Evolutionary conservation across 331 rosid genomes (phyloP).

Genomic region (Telfairia occidentalis): DNA sequence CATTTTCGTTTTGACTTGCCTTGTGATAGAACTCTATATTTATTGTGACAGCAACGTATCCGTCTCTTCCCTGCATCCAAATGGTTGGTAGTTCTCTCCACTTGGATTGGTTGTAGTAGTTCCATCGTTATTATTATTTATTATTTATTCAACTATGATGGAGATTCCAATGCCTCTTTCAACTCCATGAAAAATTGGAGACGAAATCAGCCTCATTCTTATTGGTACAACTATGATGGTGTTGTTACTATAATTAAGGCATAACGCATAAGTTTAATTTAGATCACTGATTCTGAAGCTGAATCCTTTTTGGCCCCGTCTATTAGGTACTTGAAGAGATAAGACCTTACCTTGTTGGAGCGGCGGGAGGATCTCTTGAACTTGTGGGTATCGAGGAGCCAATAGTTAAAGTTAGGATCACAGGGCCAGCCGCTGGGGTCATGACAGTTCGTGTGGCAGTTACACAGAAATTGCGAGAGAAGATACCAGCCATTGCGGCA

Average conservation of each 20-base stretch:
- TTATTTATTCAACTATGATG: not conserved
- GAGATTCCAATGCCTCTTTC: not conserved
- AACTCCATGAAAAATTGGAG: not conserved
- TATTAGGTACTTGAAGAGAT: slow-evolving; percentile 81
- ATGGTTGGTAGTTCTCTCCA: not conserved
- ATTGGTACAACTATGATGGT: not conserved
- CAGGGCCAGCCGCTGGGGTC: slow-evolving; percentile 92
- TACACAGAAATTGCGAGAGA: slow-evolving; percentile 82
- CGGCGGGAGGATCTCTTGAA: slow-evolving; percentile 77
- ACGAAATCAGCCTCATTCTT: not conserved
- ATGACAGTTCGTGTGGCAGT: slow-evolving; percentile 92
- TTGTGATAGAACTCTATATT: not conserved
- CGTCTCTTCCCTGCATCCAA: not conserved
- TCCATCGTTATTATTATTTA: not conserved
- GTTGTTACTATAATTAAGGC: too few relatives aligned
- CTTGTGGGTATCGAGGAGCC: slow-evolving; percentile 78
- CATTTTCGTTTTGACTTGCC: not conserved
- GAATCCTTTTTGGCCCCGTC: not conserved
- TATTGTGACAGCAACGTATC: too few relatives aligned
- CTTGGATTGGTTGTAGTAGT: not conserved
- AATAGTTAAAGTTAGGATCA: slow-evolving; percentile 68
- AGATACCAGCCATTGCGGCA: slow-evolving; percentile 74
- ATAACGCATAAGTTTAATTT: not conserved
- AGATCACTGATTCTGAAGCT: not conserved
- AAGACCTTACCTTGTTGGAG: slow-evolving; percentile 84